Percentiles rank a stretch among this genome's conserved stretches.
These are phyloP conservation scores for Russula sp. DNA, from an alignment of 768 basidiomycete species.

Conservation along the genomic window DNA sequence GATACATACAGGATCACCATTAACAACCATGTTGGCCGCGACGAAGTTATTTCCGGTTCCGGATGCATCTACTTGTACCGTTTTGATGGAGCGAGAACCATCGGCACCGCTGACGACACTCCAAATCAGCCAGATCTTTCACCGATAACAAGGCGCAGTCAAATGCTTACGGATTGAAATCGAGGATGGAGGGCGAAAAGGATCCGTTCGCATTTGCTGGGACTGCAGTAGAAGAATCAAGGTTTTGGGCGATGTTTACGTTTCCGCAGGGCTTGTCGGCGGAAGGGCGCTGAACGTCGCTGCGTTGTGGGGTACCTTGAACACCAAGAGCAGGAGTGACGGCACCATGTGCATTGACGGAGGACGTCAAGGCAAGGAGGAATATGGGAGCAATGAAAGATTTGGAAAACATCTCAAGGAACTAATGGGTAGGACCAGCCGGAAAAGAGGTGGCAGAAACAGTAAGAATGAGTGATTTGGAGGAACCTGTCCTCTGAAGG, in stretches of 20 bases:
- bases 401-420: conserved; percentile 25
- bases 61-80: conserved; percentile 40
- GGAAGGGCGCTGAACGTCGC: conserved; percentile 28
- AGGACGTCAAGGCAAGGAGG: conserved; percentile 31
- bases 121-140: conserved; percentile 31
- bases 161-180: conserved; percentile 41
- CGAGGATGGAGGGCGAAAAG: conserved; percentile 35
- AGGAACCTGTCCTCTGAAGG: conserved; percentile 11
- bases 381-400: conserved; percentile 27
- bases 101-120: conserved; percentile 32
- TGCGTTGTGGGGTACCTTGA: conserved; percentile 23
- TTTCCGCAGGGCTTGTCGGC: conserved; percentile 36
- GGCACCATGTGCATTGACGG: conserved; percentile 36
- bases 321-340: conserved; percentile 38
- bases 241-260: conserved; percentile 33
- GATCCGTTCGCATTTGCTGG: conserved; percentile 31
- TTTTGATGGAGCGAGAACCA: conserved; percentile 40
- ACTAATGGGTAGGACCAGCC: background rate
- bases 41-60: conserved; percentile 29
- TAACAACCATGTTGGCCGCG: conserved; percentile 36
- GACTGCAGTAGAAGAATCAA: conserved; percentile 32
- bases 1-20: conserved; percentile 40
- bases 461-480: background rate
- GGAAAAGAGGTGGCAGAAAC: background rate
- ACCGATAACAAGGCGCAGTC: conserved; percentile 34